A percentile compares a stretch with the other conserved stretches of the same genome.
Conservation (phyloP, 2,329 filamentous ascomycete genomes). For the Monosporascus sp. region DNA sequence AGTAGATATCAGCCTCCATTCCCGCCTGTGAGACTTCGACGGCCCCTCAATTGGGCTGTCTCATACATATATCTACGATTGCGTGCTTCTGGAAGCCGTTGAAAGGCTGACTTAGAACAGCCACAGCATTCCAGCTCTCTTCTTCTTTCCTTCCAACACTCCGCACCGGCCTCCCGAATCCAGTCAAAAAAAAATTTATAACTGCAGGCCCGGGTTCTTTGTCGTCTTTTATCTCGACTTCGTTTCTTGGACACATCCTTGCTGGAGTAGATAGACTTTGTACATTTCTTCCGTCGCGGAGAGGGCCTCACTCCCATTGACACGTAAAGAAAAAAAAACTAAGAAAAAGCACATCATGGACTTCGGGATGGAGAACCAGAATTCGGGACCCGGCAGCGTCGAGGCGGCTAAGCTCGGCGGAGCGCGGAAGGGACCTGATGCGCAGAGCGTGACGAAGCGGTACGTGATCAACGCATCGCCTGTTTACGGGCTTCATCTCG, state of each 20-base stretch:
- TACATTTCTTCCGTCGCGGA: neutral
- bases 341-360: conserved; percentile 34
- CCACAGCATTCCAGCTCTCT: neutral
- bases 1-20: too few species aligned
- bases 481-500: neutral
- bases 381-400: conserved; percentile 57
- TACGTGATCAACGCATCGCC: conserved; percentile 30
- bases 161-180: neutral
- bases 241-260: neutral
- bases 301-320: neutral
- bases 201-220: neutral
- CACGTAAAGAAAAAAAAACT: neutral
- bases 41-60: too few species aligned
- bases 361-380: conserved; percentile 57
- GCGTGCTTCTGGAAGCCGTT: too few species aligned
- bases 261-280: neutral
- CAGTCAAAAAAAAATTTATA: neutral
- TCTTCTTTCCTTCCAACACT: neutral
- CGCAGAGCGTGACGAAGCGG: conserved; percentile 75
- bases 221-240: neutral
- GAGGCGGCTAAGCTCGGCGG: conserved; percentile 57
- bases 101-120: neutral
- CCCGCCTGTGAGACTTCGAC: too few species aligned
- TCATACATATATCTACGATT: too few species aligned
- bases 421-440: conserved; percentile 54